Base-by-base conservation (phyloP, 345 rosid genomes). In the Kernera saxatilis region DNA sequence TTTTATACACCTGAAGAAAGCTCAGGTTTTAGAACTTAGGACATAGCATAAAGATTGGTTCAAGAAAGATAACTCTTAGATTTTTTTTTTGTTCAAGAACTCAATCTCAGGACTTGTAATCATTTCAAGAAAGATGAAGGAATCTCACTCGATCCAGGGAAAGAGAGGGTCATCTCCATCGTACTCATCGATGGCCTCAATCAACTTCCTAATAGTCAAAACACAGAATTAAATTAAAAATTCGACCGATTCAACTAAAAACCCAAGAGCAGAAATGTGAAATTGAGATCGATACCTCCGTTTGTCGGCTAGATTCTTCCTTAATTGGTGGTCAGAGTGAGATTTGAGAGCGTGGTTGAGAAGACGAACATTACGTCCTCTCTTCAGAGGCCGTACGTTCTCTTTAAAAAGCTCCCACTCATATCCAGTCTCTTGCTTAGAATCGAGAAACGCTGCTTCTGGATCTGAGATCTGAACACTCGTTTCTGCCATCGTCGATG, bases 401-500 rank as follows among this genome's bases (percentile, higher is more conserved):
- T 93, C 98, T 73, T 93, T 93, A 83, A 79, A 93, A 33, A 86
- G 83, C 70, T 93, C 97, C 98, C 98, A 93, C 76, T 93, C 96
- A 48, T 77, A 51, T 5, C 97, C 92, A 0, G 90, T 88, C 82
- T 88, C 86, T 63, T 81, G 80, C 50, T 83, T 87, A 4, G 88
- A 86, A 3, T 79, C 83, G 1, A 93, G 83, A 73, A 93, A 93
- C 81, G 80, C 85, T 23, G 91, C 45, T 79, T 93, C 98, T 29
- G 92, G 86, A 70, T 93, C 98, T 74, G 86, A 37, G 54, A 56
- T 62, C 75, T 76, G 67, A 21, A 77, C 75, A 27, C 37, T 60
- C 2, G 60, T 46, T 40, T 77, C 81, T 37, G 73, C 88, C 87
- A 79, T 76, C 46, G 17, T 32, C 35, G 18, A 7, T 53, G 15